Percentiles rank a stretch among this genome's conserved stretches.
These are phyloP conservation scores for Claviceps maximensis DNA, from an alignment of 2,329 filamentous ascomycete genomes.

Conservation along the genomic window DNA sequence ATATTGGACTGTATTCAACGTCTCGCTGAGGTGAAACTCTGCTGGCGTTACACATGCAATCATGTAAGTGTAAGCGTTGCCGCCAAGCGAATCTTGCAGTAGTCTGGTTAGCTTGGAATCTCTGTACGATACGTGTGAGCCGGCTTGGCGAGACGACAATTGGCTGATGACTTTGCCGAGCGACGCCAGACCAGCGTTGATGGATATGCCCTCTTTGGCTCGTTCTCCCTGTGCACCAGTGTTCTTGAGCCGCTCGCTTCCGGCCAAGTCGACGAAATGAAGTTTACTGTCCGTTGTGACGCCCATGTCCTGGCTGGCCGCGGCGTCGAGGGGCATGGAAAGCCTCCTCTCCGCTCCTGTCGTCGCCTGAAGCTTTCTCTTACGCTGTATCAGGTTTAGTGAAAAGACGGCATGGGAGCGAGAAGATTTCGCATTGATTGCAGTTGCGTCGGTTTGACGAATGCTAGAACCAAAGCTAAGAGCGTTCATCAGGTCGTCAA, in stretches of 20 bases:
- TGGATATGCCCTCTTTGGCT: slow-evolving; percentile 92
- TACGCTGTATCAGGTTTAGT: slow-evolving; percentile 81
- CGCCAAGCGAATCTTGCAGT: slow-evolving; percentile 89
- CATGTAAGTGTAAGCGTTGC: slow-evolving; percentile 98
- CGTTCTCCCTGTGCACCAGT: slow-evolving; percentile 90
- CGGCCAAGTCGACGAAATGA: slow-evolving; percentile 94
- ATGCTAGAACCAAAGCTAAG: slow-evolving; percentile 89
- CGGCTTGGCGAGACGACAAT: slow-evolving; percentile 75
- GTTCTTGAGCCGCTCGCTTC: slow-evolving; percentile 93
- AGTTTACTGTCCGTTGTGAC: slow-evolving; percentile 95
- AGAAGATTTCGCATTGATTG: slow-evolving; percentile 94
- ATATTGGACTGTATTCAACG: slow-evolving; percentile 93
- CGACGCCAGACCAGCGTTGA: slow-evolving; percentile 89
- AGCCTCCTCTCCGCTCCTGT: slow-evolving; percentile 65
- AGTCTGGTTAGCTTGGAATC: slow-evolving; percentile 94
- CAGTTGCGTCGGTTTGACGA: slow-evolving; percentile 91
- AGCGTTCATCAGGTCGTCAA: slow-evolving; percentile 79
- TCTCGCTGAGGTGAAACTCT: slow-evolving; percentile 95
- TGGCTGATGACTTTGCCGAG: slow-evolving; percentile 98
- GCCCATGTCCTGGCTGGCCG: slow-evolving; percentile 50
- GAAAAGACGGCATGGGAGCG: slow-evolving; percentile 97
- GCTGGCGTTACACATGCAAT: slow-evolving; percentile 95
- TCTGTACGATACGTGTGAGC: slow-evolving; percentile 89
- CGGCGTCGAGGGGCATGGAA: slow-evolving; percentile 72
- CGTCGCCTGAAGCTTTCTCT: slow-evolving; percentile 39